Conservation (phyloP, 495 filamentous ascomycete species). For the Talaromyces wortmannii region DNA sequence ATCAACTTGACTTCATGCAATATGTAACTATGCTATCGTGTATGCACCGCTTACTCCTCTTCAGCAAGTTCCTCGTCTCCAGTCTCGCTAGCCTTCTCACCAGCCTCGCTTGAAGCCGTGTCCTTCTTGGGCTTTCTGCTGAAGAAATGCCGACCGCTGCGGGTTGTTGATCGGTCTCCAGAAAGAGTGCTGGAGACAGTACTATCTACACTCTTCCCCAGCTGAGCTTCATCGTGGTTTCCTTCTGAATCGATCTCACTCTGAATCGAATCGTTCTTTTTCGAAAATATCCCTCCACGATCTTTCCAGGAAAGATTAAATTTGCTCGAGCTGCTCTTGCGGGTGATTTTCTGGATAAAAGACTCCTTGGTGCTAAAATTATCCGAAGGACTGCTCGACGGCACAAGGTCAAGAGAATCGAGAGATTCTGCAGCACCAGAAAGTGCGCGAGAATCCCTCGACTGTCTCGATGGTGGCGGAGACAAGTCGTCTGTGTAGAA, state of each 20-base stretch:
- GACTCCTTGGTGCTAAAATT: slow-evolving; percentile 51
- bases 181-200: slow-evolving; percentile 34
- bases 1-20: not conserved
- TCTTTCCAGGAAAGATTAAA: slow-evolving; percentile 68
- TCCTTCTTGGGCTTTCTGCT: slow-evolving; percentile 42
- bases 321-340: slow-evolving; percentile 74
- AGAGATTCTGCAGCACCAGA: slow-evolving; percentile 64
- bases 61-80: slow-evolving; percentile 41
- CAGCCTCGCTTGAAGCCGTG: slow-evolving; percentile 36
- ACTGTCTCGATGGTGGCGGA: slow-evolving; percentile 56
- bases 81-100: slow-evolving; percentile 38
- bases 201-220: slow-evolving; percentile 43
- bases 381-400: slow-evolving; percentile 61
- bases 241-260: slow-evolving; percentile 43
- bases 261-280: slow-evolving; percentile 50
- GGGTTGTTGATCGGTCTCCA: slow-evolving; percentile 33
- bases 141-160: slow-evolving; percentile 43
- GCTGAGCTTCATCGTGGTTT: slow-evolving; percentile 31
- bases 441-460: slow-evolving; percentile 52
- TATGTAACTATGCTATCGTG: not conserved
- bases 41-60: slow-evolving; percentile 7
- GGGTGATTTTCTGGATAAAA: slow-evolving; percentile 65
- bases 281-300: slow-evolving; percentile 55
- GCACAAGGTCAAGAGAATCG: slow-evolving; percentile 65
- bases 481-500: slow-evolving; percentile 35